Base-by-base conservation (phyloP, 768 basidiomycete genomes). In the Ramaria sp. region DNA sequence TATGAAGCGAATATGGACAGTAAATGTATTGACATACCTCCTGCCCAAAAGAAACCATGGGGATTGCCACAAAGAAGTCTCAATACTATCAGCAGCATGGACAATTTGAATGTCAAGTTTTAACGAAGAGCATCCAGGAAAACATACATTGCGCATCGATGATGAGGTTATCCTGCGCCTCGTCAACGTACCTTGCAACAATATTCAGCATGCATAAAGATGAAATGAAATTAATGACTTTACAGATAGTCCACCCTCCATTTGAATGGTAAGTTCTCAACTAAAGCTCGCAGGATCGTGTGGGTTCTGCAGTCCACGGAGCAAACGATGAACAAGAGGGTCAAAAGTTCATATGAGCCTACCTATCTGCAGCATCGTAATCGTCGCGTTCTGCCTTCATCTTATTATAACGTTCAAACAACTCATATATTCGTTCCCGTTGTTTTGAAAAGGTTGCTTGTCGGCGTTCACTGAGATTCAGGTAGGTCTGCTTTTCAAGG, bases 41-140 rank as follows among this genome's bases (percentile, higher is more conserved):
- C 86, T 1, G 84, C 85, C 82, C 83, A 87, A 58, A 88, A 83
- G 18, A 86, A 65, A 0, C 85, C 85, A 49, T 83, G 69, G 0
- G 77, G 73, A 60, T 86, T 86, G 10, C 65, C 65, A 57, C 82
- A 86, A n/a, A 88, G 62, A 0, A 70, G 69, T 28, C 83, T 69
- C 38, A 88, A 64, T 3, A 88, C 85, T 87, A 54, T 16, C 34
- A 8, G 9, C 24, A 32, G 39, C 18, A 38, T n/a, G 5, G 1
- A 55, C 18, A 16, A 24, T 3, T 32, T 18, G 38, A 39, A 38
- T n/a, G 18, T 18, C n/a, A 18, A 16, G 18, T 12, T 13, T 38
- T 43, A 4, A 42, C 45, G 20, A 15, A 25, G 34, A 25, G 24
- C 20, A 37, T 3, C 5, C 13, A n/a, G n/a, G 28, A 10, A 41